Evolutionary conservation across 1,139 yeast genomes (phyloP).

Genomic region (Chernovozyma aurita): DNA sequence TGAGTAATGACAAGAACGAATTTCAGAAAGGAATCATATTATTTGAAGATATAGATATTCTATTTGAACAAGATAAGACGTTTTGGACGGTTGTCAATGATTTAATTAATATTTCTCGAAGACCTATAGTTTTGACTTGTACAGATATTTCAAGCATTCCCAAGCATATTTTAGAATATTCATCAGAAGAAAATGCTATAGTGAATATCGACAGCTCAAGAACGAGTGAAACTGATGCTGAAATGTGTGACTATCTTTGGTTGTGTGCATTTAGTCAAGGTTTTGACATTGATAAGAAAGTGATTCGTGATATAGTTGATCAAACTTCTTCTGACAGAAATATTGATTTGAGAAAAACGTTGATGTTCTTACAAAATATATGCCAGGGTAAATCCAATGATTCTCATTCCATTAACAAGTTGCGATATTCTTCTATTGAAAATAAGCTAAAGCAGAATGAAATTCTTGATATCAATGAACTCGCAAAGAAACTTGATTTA

Average conservation of each 20-base stretch:
- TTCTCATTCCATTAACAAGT: background rate
- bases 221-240: constrained; percentile 11
- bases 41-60: constrained; percentile 80
- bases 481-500: constrained; percentile 22
- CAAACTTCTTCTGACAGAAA: constrained; percentile 17
- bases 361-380: constrained; percentile 54
- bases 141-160: constrained; percentile 56
- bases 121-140: constrained; percentile 82
- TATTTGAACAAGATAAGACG: constrained; percentile 73
- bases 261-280: constrained; percentile 37
- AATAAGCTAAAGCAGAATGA: background rate
- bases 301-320: constrained; percentile 30
- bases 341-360: constrained; percentile 52
- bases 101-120: constrained; percentile 58
- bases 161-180: constrained; percentile 40
- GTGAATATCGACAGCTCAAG: constrained; percentile 21
- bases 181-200: constrained; percentile 37
- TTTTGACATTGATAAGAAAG: constrained; percentile 26
- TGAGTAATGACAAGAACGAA: constrained; percentile 27
- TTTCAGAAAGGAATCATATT: constrained; percentile 66
- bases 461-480: background rate
- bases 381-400: constrained; percentile 28
- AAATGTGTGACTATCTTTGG: constrained; percentile 33
- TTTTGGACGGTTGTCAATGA: constrained; percentile 77
- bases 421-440: background rate